A percentile compares a stretch with the other conserved stretches of the same genome.
Conservation (phyloP, 1,284 basidiomycete genomes). For the Anthracocystis panici-leucophaei region DNA sequence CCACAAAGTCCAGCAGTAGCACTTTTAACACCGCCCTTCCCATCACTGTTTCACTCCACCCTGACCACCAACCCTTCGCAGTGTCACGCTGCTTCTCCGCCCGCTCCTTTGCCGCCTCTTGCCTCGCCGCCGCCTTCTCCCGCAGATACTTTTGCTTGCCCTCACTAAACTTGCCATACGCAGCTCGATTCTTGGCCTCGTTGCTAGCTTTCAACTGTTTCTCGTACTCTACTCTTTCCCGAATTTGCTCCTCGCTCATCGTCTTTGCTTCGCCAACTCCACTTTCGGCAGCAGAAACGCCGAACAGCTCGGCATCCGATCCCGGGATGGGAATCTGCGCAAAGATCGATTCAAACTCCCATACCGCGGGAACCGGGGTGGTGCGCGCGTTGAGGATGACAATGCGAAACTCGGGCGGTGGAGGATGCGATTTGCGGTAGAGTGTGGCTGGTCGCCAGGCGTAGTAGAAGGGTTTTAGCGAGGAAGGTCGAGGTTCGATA, state of each 20-base stretch:
- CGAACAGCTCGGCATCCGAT: slow-evolving; percentile 33
- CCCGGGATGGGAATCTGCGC: slow-evolving; percentile 55
- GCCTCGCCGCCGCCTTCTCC: slow-evolving; percentile 19
- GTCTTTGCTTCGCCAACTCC: neutral
- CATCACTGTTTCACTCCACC: neutral
- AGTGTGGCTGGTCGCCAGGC: slow-evolving; percentile 89
- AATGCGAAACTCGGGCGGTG: slow-evolving; percentile 86
- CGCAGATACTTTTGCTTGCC: slow-evolving; percentile 34
- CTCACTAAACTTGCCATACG: slow-evolving; percentile 55
- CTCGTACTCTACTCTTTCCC: slow-evolving; percentile 40
- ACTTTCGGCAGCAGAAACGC: neutral
- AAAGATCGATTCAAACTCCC: slow-evolving; percentile 59
- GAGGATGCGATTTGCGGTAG: slow-evolving; percentile 83
- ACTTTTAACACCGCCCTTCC: slow-evolving; percentile 13
- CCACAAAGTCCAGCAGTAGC: slow-evolving; percentile 17
- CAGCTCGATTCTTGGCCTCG: slow-evolving; percentile 51
- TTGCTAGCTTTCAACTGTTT: slow-evolving; percentile 38
- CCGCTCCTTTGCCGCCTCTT: slow-evolving; percentile 4
- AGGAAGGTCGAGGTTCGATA: neutral
- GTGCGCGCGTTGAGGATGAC: slow-evolving; percentile 74
- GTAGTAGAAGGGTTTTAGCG: slow-evolving; percentile 79
- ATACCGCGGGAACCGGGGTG: slow-evolving; percentile 38
- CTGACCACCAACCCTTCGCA: neutral
- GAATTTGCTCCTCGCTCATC: slow-evolving; percentile 30
- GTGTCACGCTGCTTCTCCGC: neutral